Conservation (phyloP, 345 rosid genomes). For the Mallotus nudiflorus region DNA sequence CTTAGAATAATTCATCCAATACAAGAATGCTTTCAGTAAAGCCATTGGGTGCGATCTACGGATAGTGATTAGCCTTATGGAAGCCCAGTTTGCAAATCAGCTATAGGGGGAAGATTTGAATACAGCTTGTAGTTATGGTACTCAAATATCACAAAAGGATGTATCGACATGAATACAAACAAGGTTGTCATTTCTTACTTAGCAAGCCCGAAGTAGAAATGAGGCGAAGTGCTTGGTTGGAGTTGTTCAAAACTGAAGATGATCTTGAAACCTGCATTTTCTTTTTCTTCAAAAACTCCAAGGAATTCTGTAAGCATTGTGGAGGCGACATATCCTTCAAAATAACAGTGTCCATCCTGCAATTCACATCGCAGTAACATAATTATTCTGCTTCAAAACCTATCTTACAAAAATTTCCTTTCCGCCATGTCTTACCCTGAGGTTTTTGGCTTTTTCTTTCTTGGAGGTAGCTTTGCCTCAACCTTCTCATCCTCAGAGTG, state of each 20-base stretch:
- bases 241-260: constrained; percentile 63
- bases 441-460: constrained; percentile 61
- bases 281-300: constrained; percentile 83
- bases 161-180: not conserved
- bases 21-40: not conserved
- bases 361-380: not conserved
- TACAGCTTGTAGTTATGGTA: not conserved
- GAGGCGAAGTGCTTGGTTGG: constrained; percentile 81
- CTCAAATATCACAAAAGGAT: not conserved
- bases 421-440: constrained; percentile 50
- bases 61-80: too few relatives aligned
- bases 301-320: constrained; percentile 59
- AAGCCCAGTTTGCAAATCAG: too few relatives aligned
- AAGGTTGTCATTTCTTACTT: constrained; percentile 32
- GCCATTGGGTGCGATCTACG: not conserved
- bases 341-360: constrained; percentile 70
- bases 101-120: too few relatives aligned
- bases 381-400: not conserved
- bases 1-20: not conserved
- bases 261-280: constrained; percentile 79
- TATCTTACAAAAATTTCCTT: not conserved
- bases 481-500: constrained; percentile 63
- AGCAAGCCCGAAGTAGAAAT: constrained; percentile 52
- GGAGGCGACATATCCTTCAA: constrained; percentile 71
- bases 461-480: constrained; percentile 29